Conservation (phyloP, 352 stramenopile species). For the Phytophthora pseudosyringae region DNA sequence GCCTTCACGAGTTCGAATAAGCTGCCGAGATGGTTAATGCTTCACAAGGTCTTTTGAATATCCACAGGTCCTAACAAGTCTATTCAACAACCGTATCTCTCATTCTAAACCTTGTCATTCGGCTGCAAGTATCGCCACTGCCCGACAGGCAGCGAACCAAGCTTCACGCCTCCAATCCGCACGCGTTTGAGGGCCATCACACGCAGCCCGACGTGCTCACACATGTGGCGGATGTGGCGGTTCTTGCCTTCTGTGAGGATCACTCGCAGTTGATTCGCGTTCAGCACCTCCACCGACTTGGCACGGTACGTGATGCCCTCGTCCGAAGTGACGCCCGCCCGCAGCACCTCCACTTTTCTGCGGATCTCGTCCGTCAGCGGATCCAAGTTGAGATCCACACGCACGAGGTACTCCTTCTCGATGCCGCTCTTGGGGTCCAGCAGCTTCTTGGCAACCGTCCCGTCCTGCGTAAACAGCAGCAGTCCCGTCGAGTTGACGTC, state of each 20-base stretch:
- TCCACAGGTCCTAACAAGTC: neutral
- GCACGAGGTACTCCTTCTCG: constrained; percentile 87
- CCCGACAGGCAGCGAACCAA: constrained; percentile 69
- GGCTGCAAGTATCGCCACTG: constrained; percentile 84
- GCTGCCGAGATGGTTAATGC: neutral
- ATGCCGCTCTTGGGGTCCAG: constrained; percentile 71
- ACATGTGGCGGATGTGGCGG: constrained; percentile 97
- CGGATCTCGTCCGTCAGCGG: constrained; percentile 39
- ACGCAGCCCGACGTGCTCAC: constrained; percentile 87
- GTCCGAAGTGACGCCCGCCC: constrained; percentile 55
- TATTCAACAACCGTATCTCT: neutral
- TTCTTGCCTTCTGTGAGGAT: constrained; percentile 95
- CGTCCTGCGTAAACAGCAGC: constrained; percentile 84
- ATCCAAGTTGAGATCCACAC: constrained; percentile 64
- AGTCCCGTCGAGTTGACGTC: constrained; percentile 86
- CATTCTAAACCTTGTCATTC: constrained; percentile 56
- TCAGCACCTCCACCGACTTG: constrained; percentile 80
- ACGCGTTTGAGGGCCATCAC: constrained; percentile 92
- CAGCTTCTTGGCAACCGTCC: constrained; percentile 69
- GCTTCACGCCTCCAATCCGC: constrained; percentile 86
- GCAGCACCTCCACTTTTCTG: constrained; percentile 47
- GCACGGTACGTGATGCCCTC: constrained; percentile 72
- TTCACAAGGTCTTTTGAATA: too few relatives aligned
- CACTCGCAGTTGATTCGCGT: constrained; percentile 84
- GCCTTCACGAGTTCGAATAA: constrained; percentile 55